A percentile compares a stretch with the other conserved stretches of the same genome.
Conservation (phyloP, 768 basidiomycete species). For the Termitomyces sp. region DNA sequence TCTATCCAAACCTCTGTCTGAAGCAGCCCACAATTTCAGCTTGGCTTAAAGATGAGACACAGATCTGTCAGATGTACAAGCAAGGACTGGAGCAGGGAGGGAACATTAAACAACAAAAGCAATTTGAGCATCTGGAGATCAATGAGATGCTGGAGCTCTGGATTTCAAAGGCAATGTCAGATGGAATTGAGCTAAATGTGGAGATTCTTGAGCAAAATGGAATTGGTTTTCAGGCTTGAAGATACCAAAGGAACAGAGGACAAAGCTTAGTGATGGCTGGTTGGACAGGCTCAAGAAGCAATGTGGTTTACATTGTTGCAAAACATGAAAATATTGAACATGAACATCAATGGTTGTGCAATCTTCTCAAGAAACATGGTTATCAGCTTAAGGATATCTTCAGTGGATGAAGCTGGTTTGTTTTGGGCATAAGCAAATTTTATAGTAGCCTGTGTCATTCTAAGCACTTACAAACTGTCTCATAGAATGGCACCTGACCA, state of each 20-base stretch:
- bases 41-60: too few relatives aligned
- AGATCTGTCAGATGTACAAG: too few relatives aligned
- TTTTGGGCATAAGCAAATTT: too few relatives aligned
- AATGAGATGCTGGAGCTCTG: slow-evolving; percentile 10
- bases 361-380: slow-evolving; percentile 21
- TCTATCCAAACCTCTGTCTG: slow-evolving; percentile 6
- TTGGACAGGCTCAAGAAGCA: slow-evolving; percentile 21
- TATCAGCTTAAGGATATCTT: too few relatives aligned
- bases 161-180: slow-evolving; percentile 21
- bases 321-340: slow-evolving; percentile 22
- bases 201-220: slow-evolving; percentile 33
- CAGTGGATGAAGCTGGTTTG: too few relatives aligned
- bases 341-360: slow-evolving; percentile 22
- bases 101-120: slow-evolving; percentile 2
- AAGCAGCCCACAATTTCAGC: slow-evolving; percentile 4
- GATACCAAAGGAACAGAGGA: slow-evolving; percentile 25
- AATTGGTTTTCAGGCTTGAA: slow-evolving; percentile 27
- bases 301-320: too few relatives aligned
- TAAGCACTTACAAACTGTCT: not conserved
- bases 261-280: slow-evolving; percentile 36
- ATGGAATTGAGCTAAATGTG: slow-evolving; percentile 27
- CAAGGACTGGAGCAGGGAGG: not conserved
- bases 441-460: not conserved
- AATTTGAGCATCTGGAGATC: slow-evolving; percentile 6
- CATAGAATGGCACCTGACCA: not conserved